These are phyloP conservation scores for Myrica gale DNA, from an alignment of 306 rosid species.

Conservation along the genomic window DNA sequence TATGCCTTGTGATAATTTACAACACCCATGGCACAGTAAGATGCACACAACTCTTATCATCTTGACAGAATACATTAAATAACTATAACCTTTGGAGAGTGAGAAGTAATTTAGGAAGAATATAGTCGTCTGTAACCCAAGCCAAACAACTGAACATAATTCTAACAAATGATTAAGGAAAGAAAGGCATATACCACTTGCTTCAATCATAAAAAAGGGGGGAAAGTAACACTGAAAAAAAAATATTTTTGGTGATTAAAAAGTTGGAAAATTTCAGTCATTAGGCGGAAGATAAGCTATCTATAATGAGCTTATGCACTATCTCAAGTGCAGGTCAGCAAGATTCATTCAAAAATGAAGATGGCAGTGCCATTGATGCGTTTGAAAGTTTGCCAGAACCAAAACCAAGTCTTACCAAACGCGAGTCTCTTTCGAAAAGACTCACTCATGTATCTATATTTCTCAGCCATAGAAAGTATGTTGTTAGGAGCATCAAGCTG, in stretches of 20 bases:
- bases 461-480: constrained; percentile 82
- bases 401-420: constrained; percentile 60
- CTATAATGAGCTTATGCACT: background rate
- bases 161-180: background rate
- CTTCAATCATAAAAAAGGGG: background rate
- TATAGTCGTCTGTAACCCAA: background rate
- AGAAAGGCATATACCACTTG: background rate
- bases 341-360: background rate
- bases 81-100: background rate
- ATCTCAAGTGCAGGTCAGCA: background rate
- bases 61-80: background rate
- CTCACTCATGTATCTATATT: constrained; percentile 82
- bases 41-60: too few relatives aligned
- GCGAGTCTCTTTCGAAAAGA: constrained; percentile 82
- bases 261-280: background rate
- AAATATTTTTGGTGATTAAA: background rate
- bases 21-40: too few relatives aligned
- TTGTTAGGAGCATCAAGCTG: constrained; percentile 58
- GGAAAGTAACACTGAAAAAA: background rate
- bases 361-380: background rate
- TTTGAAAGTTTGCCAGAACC: background rate
- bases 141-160: background rate
- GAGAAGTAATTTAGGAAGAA: background rate
- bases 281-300: background rate
- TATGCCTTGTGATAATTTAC: too few relatives aligned